These are phyloP conservation scores for Podila horticola DNA, from an alignment of 192 early-diverging fungal genomes.

Conservation along the genomic window DNA sequence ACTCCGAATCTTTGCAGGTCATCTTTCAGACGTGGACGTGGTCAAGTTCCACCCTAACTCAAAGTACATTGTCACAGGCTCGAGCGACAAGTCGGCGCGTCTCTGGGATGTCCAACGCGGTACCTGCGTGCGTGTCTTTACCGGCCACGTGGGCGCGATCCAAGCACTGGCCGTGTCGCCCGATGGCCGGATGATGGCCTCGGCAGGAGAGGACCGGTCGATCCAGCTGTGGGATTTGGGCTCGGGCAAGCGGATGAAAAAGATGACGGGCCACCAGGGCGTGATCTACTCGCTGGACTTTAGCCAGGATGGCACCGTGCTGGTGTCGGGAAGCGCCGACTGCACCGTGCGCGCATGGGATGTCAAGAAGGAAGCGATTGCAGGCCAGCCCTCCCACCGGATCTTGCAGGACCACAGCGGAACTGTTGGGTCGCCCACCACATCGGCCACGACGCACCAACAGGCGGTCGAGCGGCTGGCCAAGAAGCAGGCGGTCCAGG, in stretches of 20 bases:
- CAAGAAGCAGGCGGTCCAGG: constrained; percentile 55
- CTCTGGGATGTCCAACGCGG: constrained; percentile 96
- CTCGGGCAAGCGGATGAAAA: constrained; percentile 83
- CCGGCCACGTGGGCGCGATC: constrained; percentile 86
- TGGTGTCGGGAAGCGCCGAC: constrained; percentile 90
- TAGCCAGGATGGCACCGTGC: constrained; percentile 78
- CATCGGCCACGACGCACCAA: not conserved
- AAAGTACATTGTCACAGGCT: constrained; percentile 94
- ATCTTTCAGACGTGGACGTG: constrained; percentile 94
- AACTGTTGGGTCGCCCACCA: constrained; percentile 16
- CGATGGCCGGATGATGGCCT: constrained; percentile 91
- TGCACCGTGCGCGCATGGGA: constrained; percentile 93
- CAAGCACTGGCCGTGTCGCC: constrained; percentile 90
- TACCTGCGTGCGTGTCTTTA: constrained; percentile 88
- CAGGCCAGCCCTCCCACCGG: constrained; percentile 16
- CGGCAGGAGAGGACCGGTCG: constrained; percentile 84
- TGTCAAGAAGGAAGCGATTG: constrained; percentile 65
- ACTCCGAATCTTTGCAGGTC: constrained; percentile 97
- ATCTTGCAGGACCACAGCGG: constrained; percentile 33
- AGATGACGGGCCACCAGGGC: constrained; percentile 86
- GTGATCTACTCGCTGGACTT: constrained; percentile 89
- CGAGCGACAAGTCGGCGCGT: constrained; percentile 86
- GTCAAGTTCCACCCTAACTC: constrained; percentile 98
- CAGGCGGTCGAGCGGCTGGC: constrained; percentile 54
- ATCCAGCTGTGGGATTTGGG: constrained; percentile 95